Conservation (phyloP, 164 flowering plant species). For the Berberis thunbergii region DNA sequence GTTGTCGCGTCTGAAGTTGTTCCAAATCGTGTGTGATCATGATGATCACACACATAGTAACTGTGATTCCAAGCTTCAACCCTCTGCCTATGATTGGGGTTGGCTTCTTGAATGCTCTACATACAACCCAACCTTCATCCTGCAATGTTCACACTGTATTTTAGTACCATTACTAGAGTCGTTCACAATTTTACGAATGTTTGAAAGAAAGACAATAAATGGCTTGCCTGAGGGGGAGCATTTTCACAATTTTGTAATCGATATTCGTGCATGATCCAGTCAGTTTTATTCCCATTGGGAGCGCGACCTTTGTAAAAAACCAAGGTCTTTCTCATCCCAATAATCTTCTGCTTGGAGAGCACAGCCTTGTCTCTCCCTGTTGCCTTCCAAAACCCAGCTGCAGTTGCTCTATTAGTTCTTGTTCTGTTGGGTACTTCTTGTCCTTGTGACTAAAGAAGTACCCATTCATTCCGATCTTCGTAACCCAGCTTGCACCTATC, state of each 20-base stretch:
- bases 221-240: slow-evolving; percentile 59
- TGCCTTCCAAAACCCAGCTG: slow-evolving; percentile 85
- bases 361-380: slow-evolving; percentile 81
- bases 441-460: slow-evolving; percentile 86
- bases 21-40: no score
- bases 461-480: slow-evolving; percentile 71
- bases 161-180: not conserved
- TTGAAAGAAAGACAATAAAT: not conserved
- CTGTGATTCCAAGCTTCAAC: slow-evolving; percentile 38
- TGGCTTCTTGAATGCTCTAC: slow-evolving; percentile 84
- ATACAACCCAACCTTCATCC: slow-evolving; percentile 99
- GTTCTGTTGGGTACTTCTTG: slow-evolving; percentile 74
- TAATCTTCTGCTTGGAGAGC: slow-evolving; percentile 42
- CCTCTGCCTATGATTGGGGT: slow-evolving; percentile 49
- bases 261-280: slow-evolving; percentile 88
- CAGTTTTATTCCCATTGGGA: slow-evolving; percentile 63
- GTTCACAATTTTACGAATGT: not conserved
- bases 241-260: slow-evolving; percentile 53
- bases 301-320: slow-evolving; percentile 82
- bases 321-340: slow-evolving; percentile 83
- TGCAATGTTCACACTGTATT: slow-evolving; percentile 14
- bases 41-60: slow-evolving; percentile 18
- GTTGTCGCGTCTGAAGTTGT: no score
- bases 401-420: slow-evolving; percentile 65
- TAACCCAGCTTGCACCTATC: slow-evolving; percentile 60